Evolutionary conservation across 73 alveolate genomes (phyloP).

Genomic region (Paramecium primaurelia): DNA sequence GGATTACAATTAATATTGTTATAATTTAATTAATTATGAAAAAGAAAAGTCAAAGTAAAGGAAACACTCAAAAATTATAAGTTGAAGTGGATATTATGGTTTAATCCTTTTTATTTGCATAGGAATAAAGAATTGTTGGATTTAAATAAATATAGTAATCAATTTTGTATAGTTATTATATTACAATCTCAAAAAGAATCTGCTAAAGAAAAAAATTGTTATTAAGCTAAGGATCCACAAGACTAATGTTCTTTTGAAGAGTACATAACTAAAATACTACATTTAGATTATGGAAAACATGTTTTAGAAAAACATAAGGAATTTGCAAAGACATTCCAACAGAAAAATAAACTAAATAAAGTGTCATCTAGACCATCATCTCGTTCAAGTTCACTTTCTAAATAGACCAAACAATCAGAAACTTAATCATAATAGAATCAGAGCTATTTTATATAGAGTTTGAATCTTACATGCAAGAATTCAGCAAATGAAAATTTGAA

Average conservation of each 20-base stretch:
- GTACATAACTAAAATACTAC: neutral
- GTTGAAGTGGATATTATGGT: constrained; percentile 31
- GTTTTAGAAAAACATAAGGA: neutral
- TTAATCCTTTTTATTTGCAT: neutral
- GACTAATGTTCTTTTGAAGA: neutral
- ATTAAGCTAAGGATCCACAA: neutral
- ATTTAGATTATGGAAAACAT: neutral
- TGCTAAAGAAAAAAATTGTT: neutral
- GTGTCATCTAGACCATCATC: neutral
- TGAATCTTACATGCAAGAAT: neutral
- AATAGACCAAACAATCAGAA: neutral
- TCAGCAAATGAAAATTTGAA: neutral
- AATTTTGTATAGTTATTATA: no score
- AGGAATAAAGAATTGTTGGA: constrained; percentile 5
- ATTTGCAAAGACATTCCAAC: neutral
- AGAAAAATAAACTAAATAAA: neutral
- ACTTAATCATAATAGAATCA: neutral
- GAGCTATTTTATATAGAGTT: neutral
- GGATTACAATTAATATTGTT: neutral
- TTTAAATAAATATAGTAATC: neutral
- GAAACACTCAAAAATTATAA: neutral
- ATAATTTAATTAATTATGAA: neutral
- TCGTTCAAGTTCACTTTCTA: neutral
- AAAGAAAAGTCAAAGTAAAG: neutral
- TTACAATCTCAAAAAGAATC: neutral